phyloP scores from a whole-genome alignment of 2,329 filamentous ascomycete genomes.

The Aspergillus fijiensis region DNA sequence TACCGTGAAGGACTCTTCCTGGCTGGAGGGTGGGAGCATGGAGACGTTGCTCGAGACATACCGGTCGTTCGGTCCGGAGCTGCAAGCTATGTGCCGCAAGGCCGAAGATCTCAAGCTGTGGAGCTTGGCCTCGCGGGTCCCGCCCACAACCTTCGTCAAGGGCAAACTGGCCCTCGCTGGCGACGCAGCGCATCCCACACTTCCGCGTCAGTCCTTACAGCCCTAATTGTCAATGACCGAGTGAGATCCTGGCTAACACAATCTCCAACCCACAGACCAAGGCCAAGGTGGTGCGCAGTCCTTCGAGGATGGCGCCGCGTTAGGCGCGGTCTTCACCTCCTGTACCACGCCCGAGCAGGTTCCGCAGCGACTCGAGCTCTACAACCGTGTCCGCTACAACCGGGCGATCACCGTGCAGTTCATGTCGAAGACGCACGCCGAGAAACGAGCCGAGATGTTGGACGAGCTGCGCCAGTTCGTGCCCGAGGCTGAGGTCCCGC shows the following conservation, averaged over 20 bases:
- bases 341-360: constrained; percentile 13
- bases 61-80: constrained; percentile 9
- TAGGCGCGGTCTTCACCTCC: constrained; percentile 31
- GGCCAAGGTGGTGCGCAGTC: constrained; percentile 41
- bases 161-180: constrained; percentile 22
- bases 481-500: constrained; percentile 12
- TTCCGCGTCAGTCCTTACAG: constrained; percentile 14
- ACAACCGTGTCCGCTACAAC: constrained; percentile 18
- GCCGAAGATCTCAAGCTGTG: constrained; percentile 23
- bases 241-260: constrained; percentile 8
- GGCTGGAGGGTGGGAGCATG: constrained; percentile 9
- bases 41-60: constrained; percentile 12
- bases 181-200: constrained; percentile 23
- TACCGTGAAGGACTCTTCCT: constrained; percentile 1
- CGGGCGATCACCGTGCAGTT: constrained; percentile 24
- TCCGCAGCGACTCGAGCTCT: constrained; percentile 17
- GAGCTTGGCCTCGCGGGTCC: constrained; percentile 18
- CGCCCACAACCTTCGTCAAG: constrained; percentile 14
- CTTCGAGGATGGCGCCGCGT: constrained; percentile 38
- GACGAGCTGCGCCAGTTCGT: constrained; percentile 16
- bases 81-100: constrained; percentile 16
- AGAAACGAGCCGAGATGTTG: constrained; percentile 14
- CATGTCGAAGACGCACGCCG: constrained; percentile 19
- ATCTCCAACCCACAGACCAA: constrained; percentile 29
- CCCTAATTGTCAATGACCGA: not conserved